Conservation (phyloP, 345 rosid species). For the Hirschfeldia incana region DNA sequence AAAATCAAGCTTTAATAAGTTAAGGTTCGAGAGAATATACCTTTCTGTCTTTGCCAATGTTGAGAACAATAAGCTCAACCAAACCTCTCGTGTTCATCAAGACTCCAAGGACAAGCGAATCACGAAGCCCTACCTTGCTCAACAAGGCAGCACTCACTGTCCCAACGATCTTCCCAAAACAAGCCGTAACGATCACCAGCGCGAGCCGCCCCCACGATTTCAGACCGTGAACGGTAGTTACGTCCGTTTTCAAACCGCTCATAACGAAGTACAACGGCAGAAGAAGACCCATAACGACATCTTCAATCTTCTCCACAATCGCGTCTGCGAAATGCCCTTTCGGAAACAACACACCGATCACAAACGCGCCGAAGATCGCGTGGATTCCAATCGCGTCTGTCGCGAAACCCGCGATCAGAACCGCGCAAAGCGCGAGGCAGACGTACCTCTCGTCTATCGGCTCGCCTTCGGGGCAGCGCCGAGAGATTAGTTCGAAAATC, state of each 20-base stretch:
- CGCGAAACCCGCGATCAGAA: slow-evolving; percentile 58
- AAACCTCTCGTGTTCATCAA: slow-evolving; percentile 83
- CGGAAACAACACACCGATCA: slow-evolving; percentile 64
- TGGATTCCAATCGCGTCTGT: slow-evolving; percentile 80
- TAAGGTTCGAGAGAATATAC: too few species aligned
- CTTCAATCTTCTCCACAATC: slow-evolving; percentile 74
- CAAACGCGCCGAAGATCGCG: slow-evolving; percentile 79
- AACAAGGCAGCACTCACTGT: slow-evolving; percentile 55
- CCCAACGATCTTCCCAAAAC: slow-evolving; percentile 72
- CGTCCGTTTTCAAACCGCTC: slow-evolving; percentile 76
- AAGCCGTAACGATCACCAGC: slow-evolving; percentile 63
- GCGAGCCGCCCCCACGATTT: slow-evolving; percentile 76
- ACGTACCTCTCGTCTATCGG: slow-evolving; percentile 68
- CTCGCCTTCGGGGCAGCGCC: slow-evolving; percentile 75
- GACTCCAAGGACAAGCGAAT: slow-evolving; percentile 63
- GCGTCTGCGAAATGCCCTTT: slow-evolving; percentile 74
- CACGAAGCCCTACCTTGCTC: slow-evolving; percentile 52
- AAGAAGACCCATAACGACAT: slow-evolving; percentile 73
- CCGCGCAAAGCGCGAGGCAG: slow-evolving; percentile 57
- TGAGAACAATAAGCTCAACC: slow-evolving; percentile 79
- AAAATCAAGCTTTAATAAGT: too few species aligned
- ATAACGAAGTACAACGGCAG: slow-evolving; percentile 78
- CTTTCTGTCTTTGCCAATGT: slow-evolving; percentile 79
- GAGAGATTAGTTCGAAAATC: slow-evolving; percentile 55
- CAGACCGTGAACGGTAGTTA: slow-evolving; percentile 56